These are phyloP conservation scores for Aschersonia sp. DNA, from an alignment of 2,329 filamentous ascomycete genomes.

Conservation along the genomic window DNA sequence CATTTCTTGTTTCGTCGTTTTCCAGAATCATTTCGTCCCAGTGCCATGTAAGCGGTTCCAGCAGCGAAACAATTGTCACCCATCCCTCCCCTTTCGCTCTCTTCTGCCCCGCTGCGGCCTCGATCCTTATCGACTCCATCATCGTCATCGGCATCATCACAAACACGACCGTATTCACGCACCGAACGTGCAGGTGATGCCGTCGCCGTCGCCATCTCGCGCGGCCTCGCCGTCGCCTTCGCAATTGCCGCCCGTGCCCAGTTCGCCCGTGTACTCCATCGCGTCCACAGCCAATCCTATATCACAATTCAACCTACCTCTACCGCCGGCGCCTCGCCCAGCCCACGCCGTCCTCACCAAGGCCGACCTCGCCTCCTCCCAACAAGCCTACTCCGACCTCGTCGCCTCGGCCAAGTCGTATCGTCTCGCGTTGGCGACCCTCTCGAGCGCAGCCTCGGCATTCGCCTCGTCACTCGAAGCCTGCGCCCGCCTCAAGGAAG, in stretches of 20 bases:
- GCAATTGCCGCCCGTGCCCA: conserved; percentile 44
- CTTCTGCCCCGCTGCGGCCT: background rate
- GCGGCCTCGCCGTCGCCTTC: conserved; percentile 36
- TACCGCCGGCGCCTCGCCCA: conserved; percentile 45
- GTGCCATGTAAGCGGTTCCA: background rate
- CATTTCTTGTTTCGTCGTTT: background rate
- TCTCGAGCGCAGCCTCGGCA: conserved; percentile 46
- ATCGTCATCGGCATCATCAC: too few relatives aligned
- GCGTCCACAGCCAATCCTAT: conserved; percentile 47
- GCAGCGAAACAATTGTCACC: too few relatives aligned
- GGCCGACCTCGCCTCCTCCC: conserved; percentile 47
- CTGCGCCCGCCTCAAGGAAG: conserved; percentile 55
- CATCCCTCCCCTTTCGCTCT: background rate
- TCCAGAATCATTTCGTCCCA: background rate
- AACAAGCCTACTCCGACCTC: conserved; percentile 47
- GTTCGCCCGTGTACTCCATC: conserved; percentile 49
- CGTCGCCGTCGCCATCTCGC: conserved; percentile 17
- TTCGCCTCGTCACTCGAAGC: conserved; percentile 52
- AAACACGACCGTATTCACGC: too few relatives aligned
- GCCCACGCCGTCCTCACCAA: conserved; percentile 46
- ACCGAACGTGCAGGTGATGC: conserved; percentile 11
- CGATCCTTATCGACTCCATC: too few relatives aligned
- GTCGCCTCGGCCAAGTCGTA: conserved; percentile 49
- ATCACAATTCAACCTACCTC: conserved; percentile 42
- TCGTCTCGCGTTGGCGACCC: conserved; percentile 43